Conservation (phyloP, 139 green algal species). For the Chlorella vulgaris region DNA sequence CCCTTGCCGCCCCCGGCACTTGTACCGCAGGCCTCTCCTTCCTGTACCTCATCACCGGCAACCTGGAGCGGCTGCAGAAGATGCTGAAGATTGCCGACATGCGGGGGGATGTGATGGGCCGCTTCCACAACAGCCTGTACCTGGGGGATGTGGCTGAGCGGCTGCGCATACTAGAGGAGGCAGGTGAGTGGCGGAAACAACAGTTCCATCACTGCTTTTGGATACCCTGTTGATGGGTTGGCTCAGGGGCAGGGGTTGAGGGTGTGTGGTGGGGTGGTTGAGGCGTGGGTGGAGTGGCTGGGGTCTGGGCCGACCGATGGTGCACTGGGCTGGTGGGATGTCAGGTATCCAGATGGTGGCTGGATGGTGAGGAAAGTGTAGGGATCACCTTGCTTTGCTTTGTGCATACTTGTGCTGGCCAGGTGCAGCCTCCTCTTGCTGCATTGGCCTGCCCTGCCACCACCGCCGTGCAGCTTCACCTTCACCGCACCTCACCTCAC, state of each 20-base stretch:
- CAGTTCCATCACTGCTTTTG: neutral
- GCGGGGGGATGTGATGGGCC: constrained; percentile 90
- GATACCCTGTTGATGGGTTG: neutral
- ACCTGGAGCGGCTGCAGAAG: constrained; percentile 91
- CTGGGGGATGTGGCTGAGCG: constrained; percentile 90
- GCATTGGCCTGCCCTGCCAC: no score
- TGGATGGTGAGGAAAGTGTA: no score
- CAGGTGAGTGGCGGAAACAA: constrained; percentile 28
- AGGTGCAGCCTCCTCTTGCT: no score
- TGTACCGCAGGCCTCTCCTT: constrained; percentile 87
- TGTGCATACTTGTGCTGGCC: neutral
- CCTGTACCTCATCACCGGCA: constrained; percentile 98
- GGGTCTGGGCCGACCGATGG: no score
- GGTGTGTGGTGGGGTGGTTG: no score
- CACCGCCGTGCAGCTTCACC: no score
- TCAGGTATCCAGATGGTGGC: no score
- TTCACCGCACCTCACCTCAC: no score
- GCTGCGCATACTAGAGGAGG: constrained; percentile 86
- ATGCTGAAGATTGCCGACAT: constrained; percentile 99
- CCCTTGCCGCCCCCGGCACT: no score
- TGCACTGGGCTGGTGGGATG: no score
- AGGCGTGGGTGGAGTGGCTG: no score
- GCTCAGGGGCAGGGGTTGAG: neutral
- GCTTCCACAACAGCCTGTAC: constrained; percentile 98
- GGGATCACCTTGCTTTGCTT: no score